Percentiles rank a stretch among this genome's conserved stretches.
These are phyloP conservation scores for Penicillium fuscoglaucum DNA, from an alignment of 2,329 filamentous ascomycete genomes.

Conservation along the genomic window DNA sequence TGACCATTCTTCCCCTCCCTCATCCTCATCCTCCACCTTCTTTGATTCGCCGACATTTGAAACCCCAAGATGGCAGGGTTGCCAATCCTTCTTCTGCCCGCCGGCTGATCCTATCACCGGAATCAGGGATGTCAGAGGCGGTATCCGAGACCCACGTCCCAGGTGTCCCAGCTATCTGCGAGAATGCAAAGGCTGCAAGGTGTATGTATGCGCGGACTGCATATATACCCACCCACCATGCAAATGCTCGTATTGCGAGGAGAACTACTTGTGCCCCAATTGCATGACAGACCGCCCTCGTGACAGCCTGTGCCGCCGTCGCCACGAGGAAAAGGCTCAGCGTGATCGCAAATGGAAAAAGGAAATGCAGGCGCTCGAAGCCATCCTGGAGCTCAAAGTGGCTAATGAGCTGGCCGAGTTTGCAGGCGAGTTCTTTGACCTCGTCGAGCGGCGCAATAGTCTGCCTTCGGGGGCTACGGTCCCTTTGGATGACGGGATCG, in stretches of 20 bases:
- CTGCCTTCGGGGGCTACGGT: neutral
- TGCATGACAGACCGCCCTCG: conserved; percentile 42
- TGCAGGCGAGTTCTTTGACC: conserved; percentile 43
- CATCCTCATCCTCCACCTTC: conserved; percentile 42
- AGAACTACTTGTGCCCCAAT: conserved; percentile 48
- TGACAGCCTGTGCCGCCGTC: conserved; percentile 42
- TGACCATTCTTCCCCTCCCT: conserved; percentile 42
- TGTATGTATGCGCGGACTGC: conserved; percentile 50
- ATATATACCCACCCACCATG: conserved; percentile 43
- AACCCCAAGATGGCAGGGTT: conserved; percentile 47
- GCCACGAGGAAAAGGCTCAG: conserved; percentile 40
- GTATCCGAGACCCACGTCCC: conserved; percentile 47
- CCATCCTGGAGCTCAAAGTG: conserved; percentile 43
- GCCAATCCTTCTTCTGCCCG: conserved; percentile 51
- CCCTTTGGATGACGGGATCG: conserved; percentile 6
- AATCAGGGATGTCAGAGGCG: conserved; percentile 20
- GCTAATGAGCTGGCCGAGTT: conserved; percentile 45
- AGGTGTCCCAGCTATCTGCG: conserved; percentile 46
- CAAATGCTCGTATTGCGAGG: conserved; percentile 46
- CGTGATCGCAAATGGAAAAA: conserved; percentile 44
- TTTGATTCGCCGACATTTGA: conserved; percentile 39
- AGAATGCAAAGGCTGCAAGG: conserved; percentile 48
- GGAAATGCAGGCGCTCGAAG: conserved; percentile 43
- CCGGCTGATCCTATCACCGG: conserved; percentile 13
- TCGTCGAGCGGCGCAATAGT: conserved; percentile 23